These are phyloP conservation scores for Apium graveolens DNA, from an alignment of 129 eudicot species.

Conservation along the genomic window DNA sequence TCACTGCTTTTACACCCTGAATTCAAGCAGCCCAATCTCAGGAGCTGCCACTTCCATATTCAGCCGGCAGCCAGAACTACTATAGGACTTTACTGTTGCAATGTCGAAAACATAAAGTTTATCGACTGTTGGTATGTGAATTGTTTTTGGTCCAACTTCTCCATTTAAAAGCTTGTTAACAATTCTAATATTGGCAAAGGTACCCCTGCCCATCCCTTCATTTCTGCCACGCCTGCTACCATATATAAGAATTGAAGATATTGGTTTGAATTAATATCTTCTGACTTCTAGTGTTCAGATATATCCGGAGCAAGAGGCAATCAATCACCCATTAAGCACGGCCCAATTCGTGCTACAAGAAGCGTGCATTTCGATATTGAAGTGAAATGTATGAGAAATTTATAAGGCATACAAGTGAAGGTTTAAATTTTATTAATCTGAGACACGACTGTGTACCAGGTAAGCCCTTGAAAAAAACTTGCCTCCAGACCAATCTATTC, in stretches of 20 bases:
- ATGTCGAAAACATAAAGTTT: slow-evolving; percentile 81
- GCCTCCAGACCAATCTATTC: too few species aligned
- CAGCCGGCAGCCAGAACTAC: slow-evolving; percentile 89
- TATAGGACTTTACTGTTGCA: slow-evolving; percentile 51
- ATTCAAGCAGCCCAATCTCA: slow-evolving; percentile 81
- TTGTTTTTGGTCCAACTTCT: slow-evolving; percentile 88
- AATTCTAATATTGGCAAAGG: slow-evolving; percentile 90
- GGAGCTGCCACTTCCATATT: slow-evolving; percentile 95
- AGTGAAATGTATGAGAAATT: too few species aligned
- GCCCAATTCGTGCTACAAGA: too few species aligned
- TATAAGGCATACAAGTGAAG: too few species aligned
- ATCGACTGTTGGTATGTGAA: slow-evolving; percentile 91
- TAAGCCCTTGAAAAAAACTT: too few species aligned
- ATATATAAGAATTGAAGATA: slow-evolving; percentile 90
- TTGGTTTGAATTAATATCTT: too few species aligned
- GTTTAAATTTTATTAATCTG: too few species aligned
- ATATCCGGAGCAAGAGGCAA: too few species aligned
- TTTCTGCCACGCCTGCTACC: slow-evolving; percentile 98
- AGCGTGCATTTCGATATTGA: too few species aligned
- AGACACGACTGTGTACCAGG: too few species aligned
- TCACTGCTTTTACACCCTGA: slow-evolving; percentile 98
- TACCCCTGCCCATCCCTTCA: slow-evolving; percentile 92
- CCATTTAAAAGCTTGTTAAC: slow-evolving; percentile 88
- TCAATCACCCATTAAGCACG: too few species aligned
- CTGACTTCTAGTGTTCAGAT: too few species aligned